Evolutionary conservation across 2,329 filamentous ascomycete species (phyloP).

Genomic region (Paecilomyces formosus): DNA sequence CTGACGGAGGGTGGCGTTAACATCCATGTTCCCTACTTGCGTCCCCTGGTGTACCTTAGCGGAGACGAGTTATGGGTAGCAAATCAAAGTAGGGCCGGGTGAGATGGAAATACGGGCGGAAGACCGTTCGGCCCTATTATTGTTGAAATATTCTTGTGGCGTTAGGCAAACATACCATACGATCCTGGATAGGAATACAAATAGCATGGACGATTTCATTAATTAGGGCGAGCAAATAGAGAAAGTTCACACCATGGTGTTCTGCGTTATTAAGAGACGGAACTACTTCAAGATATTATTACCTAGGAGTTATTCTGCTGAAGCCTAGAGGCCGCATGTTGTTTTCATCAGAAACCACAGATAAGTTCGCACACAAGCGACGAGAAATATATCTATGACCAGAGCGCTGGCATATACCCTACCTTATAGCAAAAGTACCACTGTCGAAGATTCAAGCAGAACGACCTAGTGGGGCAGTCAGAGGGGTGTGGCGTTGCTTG

Average conservation of each 20-base stretch:
- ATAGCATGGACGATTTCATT: too few species aligned
- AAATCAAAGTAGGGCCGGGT: not conserved
- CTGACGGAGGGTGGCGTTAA: not conserved
- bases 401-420: not conserved
- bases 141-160: not conserved
- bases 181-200: too few species aligned
- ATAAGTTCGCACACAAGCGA: too few species aligned
- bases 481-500: constrained; percentile 1
- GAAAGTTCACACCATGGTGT: too few species aligned
- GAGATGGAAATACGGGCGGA: not conserved
- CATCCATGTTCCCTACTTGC: not conserved
- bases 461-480: not conserved
- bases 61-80: not conserved
- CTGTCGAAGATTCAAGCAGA: not conserved
- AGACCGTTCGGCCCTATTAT: not conserved
- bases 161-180: too few species aligned
- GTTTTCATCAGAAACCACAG: too few species aligned
- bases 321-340: too few species aligned
- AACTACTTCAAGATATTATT: too few species aligned
- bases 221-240: too few species aligned
- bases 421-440: not conserved
- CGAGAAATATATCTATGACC: too few species aligned
- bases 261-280: too few species aligned
- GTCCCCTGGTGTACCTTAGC: not conserved
- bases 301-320: too few species aligned